Evolutionary conservation across 2,329 filamentous ascomycete genomes (phyloP), one percentile per base, ranked within the genome.

Genomic region (Grosmannia clavigera): DNA sequence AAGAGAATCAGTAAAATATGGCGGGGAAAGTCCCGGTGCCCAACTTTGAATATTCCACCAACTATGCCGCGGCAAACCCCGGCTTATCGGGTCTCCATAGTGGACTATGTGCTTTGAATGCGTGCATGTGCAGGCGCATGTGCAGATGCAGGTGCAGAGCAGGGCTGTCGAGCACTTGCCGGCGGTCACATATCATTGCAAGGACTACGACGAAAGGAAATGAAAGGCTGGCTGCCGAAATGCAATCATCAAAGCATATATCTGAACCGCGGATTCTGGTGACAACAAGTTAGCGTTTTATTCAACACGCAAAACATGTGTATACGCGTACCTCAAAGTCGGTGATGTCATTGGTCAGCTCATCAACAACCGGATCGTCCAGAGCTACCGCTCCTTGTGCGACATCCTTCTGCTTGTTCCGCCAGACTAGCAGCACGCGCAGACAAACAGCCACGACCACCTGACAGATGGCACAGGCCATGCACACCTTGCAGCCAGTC

Each of bases 211-310:
- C 10, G n/a, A 25, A 38, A 22, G 6, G 2, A 35, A 35, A 9
- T 35, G 2, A 35, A 35, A 35, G 6, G 33, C 33, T 35, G 5
- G 33, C 33, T 46, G 43, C 16, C 16, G 43, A 29, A 52, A 27
- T 52, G 25, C 29, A 33, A 53, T n/a, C n/a, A 38, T 59, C n/a
- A 59, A 40, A 48, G 53, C 40, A 55, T 52, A 50, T 59, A 59
- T n/a, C 58, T 52, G 52, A 59, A 59, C 10, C 52, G 58, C 2
- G 58, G 58, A 19, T 59, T 55, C 52, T 58, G 22, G 50, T 19
- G 12, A 19, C 16, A 1, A 19, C 16, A n/a, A 46, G 43, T 46
- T 19, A 46, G 43, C 43, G 22, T 46, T 46, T n/a, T n/a, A 1
- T 0, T n/a, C 38, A 16, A 5, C 12, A 4, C 10, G 14, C 3